Evolutionary conservation across 495 filamentous ascomycete genomes (phyloP), one percentile per base, ranked within the genome.

Genomic region (Aspergillus carlsbadensis): DNA sequence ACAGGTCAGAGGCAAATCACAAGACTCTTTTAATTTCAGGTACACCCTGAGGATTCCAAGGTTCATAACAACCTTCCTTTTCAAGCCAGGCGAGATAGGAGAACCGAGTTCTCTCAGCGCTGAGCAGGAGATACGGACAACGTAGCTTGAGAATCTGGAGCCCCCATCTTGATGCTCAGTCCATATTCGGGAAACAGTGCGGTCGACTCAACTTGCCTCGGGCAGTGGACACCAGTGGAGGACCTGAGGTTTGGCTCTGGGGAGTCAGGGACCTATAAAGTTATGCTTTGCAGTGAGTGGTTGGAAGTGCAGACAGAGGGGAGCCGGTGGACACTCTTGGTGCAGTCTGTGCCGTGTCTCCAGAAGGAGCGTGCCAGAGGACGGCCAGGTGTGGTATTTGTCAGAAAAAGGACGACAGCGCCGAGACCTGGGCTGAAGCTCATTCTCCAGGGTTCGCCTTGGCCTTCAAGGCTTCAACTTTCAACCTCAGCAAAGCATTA

Each of bases 371-470:
- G 61, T 56, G 48, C 54, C 41, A 53, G 50, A 37, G 24, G 20
- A 61, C 33, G 47, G 7, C 46, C 59, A 64, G 58, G 54, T 24
- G n/a, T 39, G 17, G 47, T 37, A 50, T 50, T 50, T 50, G 47
- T 50, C 47, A 50, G 45, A 8, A 48, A 37, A 47, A 52, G 42
- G 40, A 42, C 54, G 56, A 58, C 59, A 66, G 62, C 58, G 70
- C 69, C 70, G 70, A 75, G 67, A 65, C 55, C 58, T 60, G 61
- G 65, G 61, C 67, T 70, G 58, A 66, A 62, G 61, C 69, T 57
- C 68, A 68, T 63, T 60, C 62, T 68, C 71, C 65, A 69, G 69
- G 68, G 65, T 75, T 73, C 65, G 65, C 65, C 64, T 58, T 68
- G 63, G 14, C 37, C 17, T 41, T 37, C 5, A 35, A 35, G 5